Percentiles rank a stretch among this genome's conserved stretches.
phyloP scores from a whole-genome alignment of 2,329 filamentous ascomycete genomes.

The Neonectria coccinea region DNA sequence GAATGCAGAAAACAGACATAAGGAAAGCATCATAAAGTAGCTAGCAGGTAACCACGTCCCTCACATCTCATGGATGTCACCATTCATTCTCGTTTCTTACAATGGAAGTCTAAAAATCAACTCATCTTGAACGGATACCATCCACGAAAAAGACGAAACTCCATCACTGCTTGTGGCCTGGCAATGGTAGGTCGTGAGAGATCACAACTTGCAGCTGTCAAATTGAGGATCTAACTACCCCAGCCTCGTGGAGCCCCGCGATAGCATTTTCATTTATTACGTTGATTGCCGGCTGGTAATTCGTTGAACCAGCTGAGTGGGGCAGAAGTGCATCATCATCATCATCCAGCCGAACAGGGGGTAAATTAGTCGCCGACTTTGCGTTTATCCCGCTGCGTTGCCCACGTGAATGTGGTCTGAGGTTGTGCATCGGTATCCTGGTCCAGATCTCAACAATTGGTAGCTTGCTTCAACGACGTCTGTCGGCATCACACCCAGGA shows the following conservation, averaged over 20 bases:
- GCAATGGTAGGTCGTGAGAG: neutral
- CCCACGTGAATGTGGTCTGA: too few relatives aligned
- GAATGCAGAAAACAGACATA: too few relatives aligned
- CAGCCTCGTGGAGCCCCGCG: neutral
- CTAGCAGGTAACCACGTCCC: too few relatives aligned
- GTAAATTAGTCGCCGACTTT: too few relatives aligned
- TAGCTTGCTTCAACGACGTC: neutral
- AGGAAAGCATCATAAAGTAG: too few relatives aligned
- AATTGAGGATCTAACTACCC: neutral
- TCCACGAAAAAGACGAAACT: neutral
- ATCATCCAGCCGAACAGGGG: neutral
- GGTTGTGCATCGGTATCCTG: too few relatives aligned
- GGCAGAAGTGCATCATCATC: neutral
- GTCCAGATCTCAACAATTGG: neutral
- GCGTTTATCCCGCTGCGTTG: too few relatives aligned
- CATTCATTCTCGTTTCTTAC: too few relatives aligned
- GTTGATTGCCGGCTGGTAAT: neutral
- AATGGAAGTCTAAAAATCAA: too few relatives aligned
- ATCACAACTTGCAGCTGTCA: neutral
- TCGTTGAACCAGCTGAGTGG: neutral
- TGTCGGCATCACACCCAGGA: neutral
- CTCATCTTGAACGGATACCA: too few relatives aligned
- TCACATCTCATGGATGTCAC: too few relatives aligned
- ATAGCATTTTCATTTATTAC: neutral
- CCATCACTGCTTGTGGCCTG: neutral